phyloP scores from a whole-genome alignment of 148 eudicot species.

The Camellia japonica region DNA sequence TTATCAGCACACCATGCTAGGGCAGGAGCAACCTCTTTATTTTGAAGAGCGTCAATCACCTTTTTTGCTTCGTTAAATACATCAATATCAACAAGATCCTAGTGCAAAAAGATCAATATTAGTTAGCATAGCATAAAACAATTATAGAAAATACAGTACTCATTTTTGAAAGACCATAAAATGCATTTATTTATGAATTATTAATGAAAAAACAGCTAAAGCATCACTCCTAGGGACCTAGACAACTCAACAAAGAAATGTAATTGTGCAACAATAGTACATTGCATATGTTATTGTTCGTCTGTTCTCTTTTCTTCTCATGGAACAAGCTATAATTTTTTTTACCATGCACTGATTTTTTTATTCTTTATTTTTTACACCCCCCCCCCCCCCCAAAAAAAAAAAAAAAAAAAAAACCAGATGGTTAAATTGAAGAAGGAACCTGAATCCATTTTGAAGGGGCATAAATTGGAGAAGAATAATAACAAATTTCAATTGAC shows the following conservation, averaged over 20 bases:
- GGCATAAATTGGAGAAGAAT: background rate
- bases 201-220: background rate
- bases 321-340: background rate
- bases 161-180: background rate
- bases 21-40: conserved; percentile 91
- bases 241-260: background rate
- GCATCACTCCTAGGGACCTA: background rate
- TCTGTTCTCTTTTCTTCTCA: background rate
- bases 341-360: background rate
- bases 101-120: conserved; percentile 12
- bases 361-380: background rate
- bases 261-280: background rate
- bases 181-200: background rate
- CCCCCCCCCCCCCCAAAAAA: no score
- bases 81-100: conserved; percentile 97
- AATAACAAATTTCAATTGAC: background rate
- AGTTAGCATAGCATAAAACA: background rate
- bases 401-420: background rate
- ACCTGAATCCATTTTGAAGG: background rate
- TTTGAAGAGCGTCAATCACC: conserved; percentile 88
- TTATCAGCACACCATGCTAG: conserved; percentile 97
- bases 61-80: conserved; percentile 90
- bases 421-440: background rate
- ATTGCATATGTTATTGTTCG: background rate
- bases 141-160: background rate